phyloP scores from a whole-genome alignment of 139 green algal genomes.

The Coelastrella sp. region DNA sequence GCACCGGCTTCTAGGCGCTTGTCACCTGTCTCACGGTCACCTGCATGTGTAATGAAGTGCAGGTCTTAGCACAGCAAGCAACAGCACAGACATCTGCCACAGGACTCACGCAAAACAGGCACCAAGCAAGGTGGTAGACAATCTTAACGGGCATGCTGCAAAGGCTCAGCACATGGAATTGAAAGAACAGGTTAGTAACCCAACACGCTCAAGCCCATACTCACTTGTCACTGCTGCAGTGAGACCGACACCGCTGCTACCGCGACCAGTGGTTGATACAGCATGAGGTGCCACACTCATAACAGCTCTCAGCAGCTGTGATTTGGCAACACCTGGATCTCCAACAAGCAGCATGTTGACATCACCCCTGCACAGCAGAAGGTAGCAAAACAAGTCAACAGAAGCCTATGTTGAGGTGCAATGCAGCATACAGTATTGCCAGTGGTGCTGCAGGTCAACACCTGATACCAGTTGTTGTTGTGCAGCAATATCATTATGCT shows the following conservation, averaged over 20 bases:
- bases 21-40: slow-evolving; percentile 80
- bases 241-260: slow-evolving; percentile 97
- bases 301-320: slow-evolving; percentile 94
- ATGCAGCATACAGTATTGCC: no score
- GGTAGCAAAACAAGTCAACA: neutral
- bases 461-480: no score
- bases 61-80: no score
- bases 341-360: slow-evolving; percentile 97
- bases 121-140: no score
- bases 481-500: neutral
- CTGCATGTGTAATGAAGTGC: neutral
- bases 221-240: slow-evolving; percentile 97
- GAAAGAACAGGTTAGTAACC: no score
- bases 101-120: no score
- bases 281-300: slow-evolving; percentile 96
- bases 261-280: slow-evolving; percentile 96
- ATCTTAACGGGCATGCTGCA: no score
- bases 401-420: no score
- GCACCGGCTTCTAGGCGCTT: slow-evolving; percentile 96
- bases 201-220: no score
- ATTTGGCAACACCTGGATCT: slow-evolving; percentile 97
- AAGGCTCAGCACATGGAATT: no score
- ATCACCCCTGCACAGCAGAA: slow-evolving; percentile 83
- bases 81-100: neutral
- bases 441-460: no score